These are phyloP conservation scores for Aspergillus kassunensis DNA, from an alignment of 495 filamentous ascomycete species.

Conservation along the genomic window DNA sequence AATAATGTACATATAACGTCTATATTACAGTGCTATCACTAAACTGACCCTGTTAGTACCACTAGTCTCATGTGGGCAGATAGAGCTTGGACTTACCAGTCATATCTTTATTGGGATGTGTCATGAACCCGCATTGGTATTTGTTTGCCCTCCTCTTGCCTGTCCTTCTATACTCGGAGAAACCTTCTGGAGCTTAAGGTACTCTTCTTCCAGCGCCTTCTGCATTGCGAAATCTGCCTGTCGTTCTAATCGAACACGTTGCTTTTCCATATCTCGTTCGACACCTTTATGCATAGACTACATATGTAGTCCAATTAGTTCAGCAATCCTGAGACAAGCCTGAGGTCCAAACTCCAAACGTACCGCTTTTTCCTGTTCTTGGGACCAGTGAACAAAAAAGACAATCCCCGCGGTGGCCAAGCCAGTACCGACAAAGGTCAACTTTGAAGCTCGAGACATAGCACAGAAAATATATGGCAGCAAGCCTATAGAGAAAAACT, in stretches of 20 bases:
- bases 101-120: background rate
- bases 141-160: constrained; percentile 17
- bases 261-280: constrained; percentile 90
- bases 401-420: constrained; percentile 72
- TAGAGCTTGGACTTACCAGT: constrained; percentile 3
- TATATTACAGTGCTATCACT: constrained; percentile 16
- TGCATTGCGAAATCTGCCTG: constrained; percentile 95
- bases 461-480: background rate
- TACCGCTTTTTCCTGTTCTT: constrained; percentile 83
- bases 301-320: constrained; percentile 4
- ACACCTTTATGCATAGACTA: constrained; percentile 88
- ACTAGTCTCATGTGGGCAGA: background rate
- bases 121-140: constrained; percentile 22
- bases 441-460: constrained; percentile 88
- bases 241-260: constrained; percentile 79
- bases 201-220: constrained; percentile 77
- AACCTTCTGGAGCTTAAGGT: constrained; percentile 78
- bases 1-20: constrained; percentile 20
- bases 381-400: constrained; percentile 82
- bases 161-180: constrained; percentile 29
- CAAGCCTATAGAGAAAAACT: background rate
- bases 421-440: constrained; percentile 75
- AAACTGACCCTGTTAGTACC: background rate
- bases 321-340: background rate
- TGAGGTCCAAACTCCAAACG: constrained; percentile 23